These are phyloP conservation scores for Daldinia bambusicola DNA, from an alignment of 495 filamentous ascomycete genomes.

Conservation along the genomic window DNA sequence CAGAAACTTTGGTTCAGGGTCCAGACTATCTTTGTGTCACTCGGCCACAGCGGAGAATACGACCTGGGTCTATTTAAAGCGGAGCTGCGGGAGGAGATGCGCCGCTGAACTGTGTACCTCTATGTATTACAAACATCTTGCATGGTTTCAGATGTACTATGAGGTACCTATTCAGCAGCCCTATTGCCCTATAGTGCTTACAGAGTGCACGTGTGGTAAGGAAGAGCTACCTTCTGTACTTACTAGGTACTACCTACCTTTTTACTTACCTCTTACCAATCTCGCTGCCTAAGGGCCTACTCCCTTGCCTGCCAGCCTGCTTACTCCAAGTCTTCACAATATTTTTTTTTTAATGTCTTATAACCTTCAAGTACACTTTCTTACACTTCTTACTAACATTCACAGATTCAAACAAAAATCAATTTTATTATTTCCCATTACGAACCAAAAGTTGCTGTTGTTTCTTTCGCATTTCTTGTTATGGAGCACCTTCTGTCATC, in stretches of 20 bases:
- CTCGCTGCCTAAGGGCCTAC: neutral
- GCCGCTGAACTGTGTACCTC: constrained; percentile 6
- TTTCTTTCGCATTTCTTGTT: neutral
- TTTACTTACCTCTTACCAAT: neutral
- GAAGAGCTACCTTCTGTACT: too few relatives aligned
- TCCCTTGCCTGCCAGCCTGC: neutral
- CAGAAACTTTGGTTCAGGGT: constrained; percentile 3
- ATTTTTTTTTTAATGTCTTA: constrained; percentile 1
- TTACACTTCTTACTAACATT: neutral
- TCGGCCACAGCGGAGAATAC: constrained; percentile 2
- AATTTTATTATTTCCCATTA: neutral
- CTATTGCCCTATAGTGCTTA: neutral
- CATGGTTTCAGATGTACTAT: neutral
- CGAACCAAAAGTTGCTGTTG: neutral
- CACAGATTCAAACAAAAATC: neutral
- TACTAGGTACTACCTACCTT: too few relatives aligned
- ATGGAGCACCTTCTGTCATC: neutral
- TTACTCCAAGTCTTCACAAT: neutral
- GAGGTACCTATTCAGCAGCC: neutral
- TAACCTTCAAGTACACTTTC: too few relatives aligned
- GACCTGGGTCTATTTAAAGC: constrained; percentile 29
- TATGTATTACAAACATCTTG: too few relatives aligned
- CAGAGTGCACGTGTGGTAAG: too few relatives aligned
- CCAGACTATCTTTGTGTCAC: constrained; percentile 17
- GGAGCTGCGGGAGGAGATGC: constrained; percentile 24